Conservation (phyloP, 805 yeast species). For the Wickerhamomyces mucosus region DNA sequence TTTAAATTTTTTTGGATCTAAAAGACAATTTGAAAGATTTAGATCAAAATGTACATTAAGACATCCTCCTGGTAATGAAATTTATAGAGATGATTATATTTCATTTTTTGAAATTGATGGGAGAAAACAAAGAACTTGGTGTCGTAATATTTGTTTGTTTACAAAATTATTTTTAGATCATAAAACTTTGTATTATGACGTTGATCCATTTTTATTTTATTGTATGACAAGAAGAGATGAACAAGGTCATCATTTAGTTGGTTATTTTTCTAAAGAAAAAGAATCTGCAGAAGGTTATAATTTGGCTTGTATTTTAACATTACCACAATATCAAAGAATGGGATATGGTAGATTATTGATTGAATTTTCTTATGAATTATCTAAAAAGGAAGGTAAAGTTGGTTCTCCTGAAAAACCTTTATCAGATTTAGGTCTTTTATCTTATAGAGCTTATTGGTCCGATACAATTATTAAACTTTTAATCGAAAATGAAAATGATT, state of each 20-base stretch:
- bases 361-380: slow-evolving; percentile 86
- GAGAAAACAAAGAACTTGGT: slow-evolving; percentile 92
- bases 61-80: slow-evolving; percentile 98
- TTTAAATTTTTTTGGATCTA: slow-evolving; percentile 77
- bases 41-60: slow-evolving; percentile 77
- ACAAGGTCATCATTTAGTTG: slow-evolving; percentile 91
- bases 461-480: slow-evolving; percentile 73
- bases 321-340: slow-evolving; percentile 93
- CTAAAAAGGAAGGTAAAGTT: slow-evolving; percentile 77
- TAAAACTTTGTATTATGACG: slow-evolving; percentile 93
- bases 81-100: slow-evolving; percentile 84
- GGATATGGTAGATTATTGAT: slow-evolving; percentile 91
- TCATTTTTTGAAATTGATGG: slow-evolving; percentile 98
- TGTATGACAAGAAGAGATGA: slow-evolving; percentile 90
- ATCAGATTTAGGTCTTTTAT: slow-evolving; percentile 85
- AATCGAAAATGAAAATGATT: slow-evolving; percentile 44
- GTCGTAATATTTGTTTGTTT: slow-evolving; percentile 87
- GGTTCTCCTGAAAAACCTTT: slow-evolving; percentile 98
- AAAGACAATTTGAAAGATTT: slow-evolving; percentile 87
- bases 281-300: slow-evolving; percentile 93
- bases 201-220: slow-evolving; percentile 93
- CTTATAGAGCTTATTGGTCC: slow-evolving; percentile 95
- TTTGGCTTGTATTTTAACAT: slow-evolving; percentile 91
- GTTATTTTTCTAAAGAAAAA: slow-evolving; percentile 94
- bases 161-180: slow-evolving; percentile 89